Conservation (phyloP, 371 early-diverging fungal genomes). For the Mortierella sp. region DNA sequence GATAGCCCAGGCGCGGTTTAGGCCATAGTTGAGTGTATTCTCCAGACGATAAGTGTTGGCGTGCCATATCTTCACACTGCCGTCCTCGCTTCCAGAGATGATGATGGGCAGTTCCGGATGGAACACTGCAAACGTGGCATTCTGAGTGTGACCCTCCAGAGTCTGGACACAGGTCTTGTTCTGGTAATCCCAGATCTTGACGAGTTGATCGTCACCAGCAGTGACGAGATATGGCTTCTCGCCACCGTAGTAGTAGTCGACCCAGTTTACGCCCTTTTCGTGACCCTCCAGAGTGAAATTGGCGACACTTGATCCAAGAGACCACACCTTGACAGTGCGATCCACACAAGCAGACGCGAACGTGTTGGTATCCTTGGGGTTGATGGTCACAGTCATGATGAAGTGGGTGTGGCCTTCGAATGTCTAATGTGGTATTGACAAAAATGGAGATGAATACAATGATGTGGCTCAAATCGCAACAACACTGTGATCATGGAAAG, state of each 20-base stretch:
- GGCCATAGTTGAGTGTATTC: constrained; percentile 94
- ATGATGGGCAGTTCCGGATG: constrained; percentile 99
- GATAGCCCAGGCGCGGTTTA: constrained; percentile 97
- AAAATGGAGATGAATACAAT: too few species aligned
- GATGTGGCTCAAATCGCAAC: too few species aligned
- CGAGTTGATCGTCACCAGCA: constrained; percentile 91
- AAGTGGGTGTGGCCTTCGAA: constrained; percentile 99
- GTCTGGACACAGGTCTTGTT: constrained; percentile 98
- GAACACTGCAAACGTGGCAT: constrained; percentile 93
- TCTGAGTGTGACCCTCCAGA: constrained; percentile 98
- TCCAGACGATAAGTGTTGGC: constrained; percentile 96
- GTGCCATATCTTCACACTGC: constrained; percentile 97
- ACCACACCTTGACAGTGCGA: constrained; percentile 95
- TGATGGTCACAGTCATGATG: constrained; percentile 96
- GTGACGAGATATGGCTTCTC: constrained; percentile 96
- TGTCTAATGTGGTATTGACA: constrained; percentile 56
- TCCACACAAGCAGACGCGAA: constrained; percentile 97
- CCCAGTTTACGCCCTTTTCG: constrained; percentile 93
- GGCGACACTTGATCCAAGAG: constrained; percentile 82
- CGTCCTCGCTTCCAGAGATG: constrained; percentile 97
- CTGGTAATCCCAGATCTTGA: constrained; percentile 99
- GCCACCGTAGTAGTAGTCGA: constrained; percentile 96
- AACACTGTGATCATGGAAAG: too few species aligned
- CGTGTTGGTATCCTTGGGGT: constrained; percentile 97
- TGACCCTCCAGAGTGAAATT: constrained; percentile 97